phyloP scores from a whole-genome alignment of 371 early-diverging fungal species.

The Saksenaea vasiformis region DNA sequence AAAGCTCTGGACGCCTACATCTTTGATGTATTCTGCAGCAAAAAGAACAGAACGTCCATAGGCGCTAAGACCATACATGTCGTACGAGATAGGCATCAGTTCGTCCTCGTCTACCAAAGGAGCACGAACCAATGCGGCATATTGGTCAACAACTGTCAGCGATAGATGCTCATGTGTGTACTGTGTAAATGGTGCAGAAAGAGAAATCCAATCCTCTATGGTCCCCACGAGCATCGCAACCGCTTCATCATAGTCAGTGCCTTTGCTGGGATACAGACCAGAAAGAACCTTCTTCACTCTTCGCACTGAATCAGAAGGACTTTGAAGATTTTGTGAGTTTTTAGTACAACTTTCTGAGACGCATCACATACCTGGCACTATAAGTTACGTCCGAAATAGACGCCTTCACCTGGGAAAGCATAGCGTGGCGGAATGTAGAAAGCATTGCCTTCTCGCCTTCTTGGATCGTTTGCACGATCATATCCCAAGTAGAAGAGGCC shows the following conservation, averaged over 20 bases:
- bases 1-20: constrained; percentile 30
- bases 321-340: not conserved
- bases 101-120: constrained; percentile 35
- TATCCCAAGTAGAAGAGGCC: constrained; percentile 25
- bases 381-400: constrained; percentile 48
- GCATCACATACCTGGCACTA: constrained; percentile 39
- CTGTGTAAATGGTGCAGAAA: constrained; percentile 17
- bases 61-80: constrained; percentile 56
- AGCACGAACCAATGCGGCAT: constrained; percentile 20
- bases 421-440: constrained; percentile 9
- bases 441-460: constrained; percentile 9
- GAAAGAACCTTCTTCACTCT: constrained; percentile 19
- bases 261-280: constrained; percentile 1
- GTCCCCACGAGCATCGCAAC: constrained; percentile 19
- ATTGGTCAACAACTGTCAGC: constrained; percentile 18
- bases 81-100: constrained; percentile 39
- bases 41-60: constrained; percentile 56
- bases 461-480: constrained; percentile 3
- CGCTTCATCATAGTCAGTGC: constrained; percentile 4
- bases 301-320: constrained; percentile 30
- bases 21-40: constrained; percentile 40
- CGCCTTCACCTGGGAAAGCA: constrained; percentile 39
- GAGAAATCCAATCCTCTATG: constrained; percentile 24
- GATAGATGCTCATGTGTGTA: constrained; percentile 22
- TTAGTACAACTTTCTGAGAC: not conserved